Base-by-base conservation (phyloP, 2,329 filamentous ascomycete genomes). In the Claviceps sp. region DNA sequence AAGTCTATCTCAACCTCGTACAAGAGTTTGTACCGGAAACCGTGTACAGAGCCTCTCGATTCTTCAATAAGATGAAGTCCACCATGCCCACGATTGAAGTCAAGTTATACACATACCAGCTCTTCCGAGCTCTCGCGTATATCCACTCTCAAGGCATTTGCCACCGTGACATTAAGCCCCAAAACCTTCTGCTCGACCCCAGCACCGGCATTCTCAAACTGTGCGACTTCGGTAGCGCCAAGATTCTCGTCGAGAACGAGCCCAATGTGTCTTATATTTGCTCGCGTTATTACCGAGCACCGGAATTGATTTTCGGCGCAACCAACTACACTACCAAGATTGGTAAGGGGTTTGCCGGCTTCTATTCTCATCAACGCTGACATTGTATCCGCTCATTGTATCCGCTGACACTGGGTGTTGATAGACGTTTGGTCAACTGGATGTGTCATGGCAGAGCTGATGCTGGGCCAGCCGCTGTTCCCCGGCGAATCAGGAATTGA, bases 281-380 rank as follows among this genome's bases (percentile, higher is more conserved):
- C 76, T 98, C 93, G 55, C 84, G 93, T 64, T 98, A 98, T 77
- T 98, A 98, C 76, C 85, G 93, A 65, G 93, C 93, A 48, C 93
- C 93, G 1, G 93, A 98, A 70, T 78, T 98, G 67, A 98, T 98
- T 64, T 98, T 98, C 65, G 93, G 93, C 60, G 93, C 93, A 41
- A 98, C 93, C 50, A 98, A 98, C 74, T 98, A 98, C 75, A 97
- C 93, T 53, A 97, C 93, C 61, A 98, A 98, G 77, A 98, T 98
- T 69, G 93, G 93, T 98, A 81, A 70, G 85, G 14, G n/a, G 1
- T 16, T 20, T 20, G 8, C 24, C 20, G 22, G 6, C 22, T 43
- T 42, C 16, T 45, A 2, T n/a, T 40, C 13, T 11, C 26, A 16
- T 5, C 14, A 8, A 11, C 38, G 1, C 13, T 11, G 11, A 37